A percentile compares a stretch with the other conserved stretches of the same genome.
These are phyloP conservation scores for Fusarium sp. DNA, from an alignment of 2,329 filamentous ascomycete genomes.

Conservation along the genomic window DNA sequence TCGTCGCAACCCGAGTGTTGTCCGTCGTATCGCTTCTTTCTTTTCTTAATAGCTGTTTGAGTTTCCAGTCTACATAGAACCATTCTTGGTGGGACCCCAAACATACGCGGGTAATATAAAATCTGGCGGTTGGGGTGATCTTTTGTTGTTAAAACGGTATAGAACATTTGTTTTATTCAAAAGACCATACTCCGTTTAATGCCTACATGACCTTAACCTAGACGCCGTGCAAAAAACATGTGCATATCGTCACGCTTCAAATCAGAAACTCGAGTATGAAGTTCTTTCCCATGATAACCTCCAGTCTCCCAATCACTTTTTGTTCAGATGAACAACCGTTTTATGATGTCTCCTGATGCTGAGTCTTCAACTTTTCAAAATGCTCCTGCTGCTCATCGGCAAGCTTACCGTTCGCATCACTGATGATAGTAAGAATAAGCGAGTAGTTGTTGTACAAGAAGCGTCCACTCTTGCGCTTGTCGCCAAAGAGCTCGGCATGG, in stretches of 20 bases:
- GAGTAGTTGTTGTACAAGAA: constrained; percentile 98
- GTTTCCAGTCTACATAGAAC: background rate
- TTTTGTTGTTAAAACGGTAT: constrained; percentile 8
- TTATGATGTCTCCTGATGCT: constrained; percentile 62
- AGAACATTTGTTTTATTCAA: constrained; percentile 23
- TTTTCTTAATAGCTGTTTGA: constrained; percentile 42
- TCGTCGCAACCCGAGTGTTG: constrained; percentile 60
- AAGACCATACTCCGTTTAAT: constrained; percentile 27
- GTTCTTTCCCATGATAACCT: constrained; percentile 9
- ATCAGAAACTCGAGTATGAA: constrained; percentile 18
- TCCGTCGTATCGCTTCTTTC: constrained; percentile 48
- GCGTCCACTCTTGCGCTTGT: constrained; percentile 83
- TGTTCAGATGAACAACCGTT: background rate
- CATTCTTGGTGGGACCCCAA: background rate
- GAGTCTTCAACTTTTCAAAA: constrained; percentile 76
- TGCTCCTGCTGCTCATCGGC: constrained; percentile 80
- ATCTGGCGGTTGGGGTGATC: constrained; percentile 9
- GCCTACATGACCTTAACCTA: constrained; percentile 34
- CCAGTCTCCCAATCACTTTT: constrained; percentile 1
- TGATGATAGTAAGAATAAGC: constrained; percentile 91
- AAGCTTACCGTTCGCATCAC: constrained; percentile 79
- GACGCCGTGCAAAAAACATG: constrained; percentile 46
- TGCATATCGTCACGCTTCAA: constrained; percentile 33
- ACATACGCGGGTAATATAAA: constrained; percentile 15
- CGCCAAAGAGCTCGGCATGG: constrained; percentile 80